Evolutionary conservation across 495 filamentous ascomycete species (phyloP).

Genomic region (Aspergillus affinis): DNA sequence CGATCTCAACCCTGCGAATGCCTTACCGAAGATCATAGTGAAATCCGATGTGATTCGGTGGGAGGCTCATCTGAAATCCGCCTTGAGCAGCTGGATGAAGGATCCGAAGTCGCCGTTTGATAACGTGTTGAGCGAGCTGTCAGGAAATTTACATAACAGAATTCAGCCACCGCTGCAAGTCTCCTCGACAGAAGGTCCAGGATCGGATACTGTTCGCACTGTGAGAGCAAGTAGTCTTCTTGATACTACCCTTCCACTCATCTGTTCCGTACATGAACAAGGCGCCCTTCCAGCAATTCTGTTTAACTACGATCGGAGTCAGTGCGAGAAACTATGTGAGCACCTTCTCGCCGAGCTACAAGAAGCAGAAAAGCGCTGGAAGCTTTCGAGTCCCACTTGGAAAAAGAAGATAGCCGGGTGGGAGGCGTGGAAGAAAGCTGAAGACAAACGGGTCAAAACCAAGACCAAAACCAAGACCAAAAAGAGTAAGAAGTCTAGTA

Average conservation of each 20-base stretch:
- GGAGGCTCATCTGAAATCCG: slow-evolving; percentile 60
- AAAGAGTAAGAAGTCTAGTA: slow-evolving; percentile 39
- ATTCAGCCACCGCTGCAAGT: background rate
- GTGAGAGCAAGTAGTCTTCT: slow-evolving; percentile 24
- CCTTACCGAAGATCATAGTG: slow-evolving; percentile 43
- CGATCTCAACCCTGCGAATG: slow-evolving; percentile 45
- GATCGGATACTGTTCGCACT: background rate
- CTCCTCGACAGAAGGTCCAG: slow-evolving; percentile 1
- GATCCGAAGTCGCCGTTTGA: slow-evolving; percentile 62
- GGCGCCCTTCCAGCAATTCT: slow-evolving; percentile 70
- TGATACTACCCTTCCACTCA: slow-evolving; percentile 55
- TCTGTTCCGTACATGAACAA: slow-evolving; percentile 58
- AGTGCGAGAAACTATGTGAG: slow-evolving; percentile 58
- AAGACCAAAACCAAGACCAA: slow-evolving; percentile 14
- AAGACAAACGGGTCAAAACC: slow-evolving; percentile 28
- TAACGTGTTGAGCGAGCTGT: slow-evolving; percentile 44
- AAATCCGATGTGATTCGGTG: slow-evolving; percentile 66
- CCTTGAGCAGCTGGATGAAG: slow-evolving; percentile 60
- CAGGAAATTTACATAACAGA: slow-evolving; percentile 7
- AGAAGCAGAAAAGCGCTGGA: slow-evolving; percentile 55
- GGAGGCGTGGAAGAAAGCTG: slow-evolving; percentile 49
- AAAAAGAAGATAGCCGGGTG: slow-evolving; percentile 51
- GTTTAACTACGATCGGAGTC: slow-evolving; percentile 70
- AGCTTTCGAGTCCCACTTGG: slow-evolving; percentile 57
- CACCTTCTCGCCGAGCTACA: slow-evolving; percentile 49